Conservation (phyloP, 768 basidiomycete genomes). For the Hygrocybe punicea region DNA sequence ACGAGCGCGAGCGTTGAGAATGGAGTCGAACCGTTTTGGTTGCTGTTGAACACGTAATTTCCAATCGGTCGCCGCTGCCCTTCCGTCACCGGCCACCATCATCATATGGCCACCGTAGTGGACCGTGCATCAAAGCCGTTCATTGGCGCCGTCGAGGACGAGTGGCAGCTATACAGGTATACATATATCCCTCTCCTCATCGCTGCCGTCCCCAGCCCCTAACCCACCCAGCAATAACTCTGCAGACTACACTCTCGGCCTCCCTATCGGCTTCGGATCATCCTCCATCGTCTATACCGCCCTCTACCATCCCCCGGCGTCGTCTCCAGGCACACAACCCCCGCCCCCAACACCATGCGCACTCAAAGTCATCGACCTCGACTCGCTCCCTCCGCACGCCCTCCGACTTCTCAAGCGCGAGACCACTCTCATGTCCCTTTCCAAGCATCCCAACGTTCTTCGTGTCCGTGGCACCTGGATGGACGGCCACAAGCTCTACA, state of each 20-base stretch:
- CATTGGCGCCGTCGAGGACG: slow-evolving; percentile 80
- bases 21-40: slow-evolving; percentile 4
- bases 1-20: slow-evolving; percentile 15
- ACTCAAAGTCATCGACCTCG: slow-evolving; percentile 87
- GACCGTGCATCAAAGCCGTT: slow-evolving; percentile 35
- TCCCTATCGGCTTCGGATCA: slow-evolving; percentile 85
- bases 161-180: slow-evolving; percentile 80
- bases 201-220: slow-evolving; percentile 8
- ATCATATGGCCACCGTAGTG: not conserved
- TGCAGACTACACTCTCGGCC: slow-evolving; percentile 70
- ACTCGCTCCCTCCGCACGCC: slow-evolving; percentile 66
- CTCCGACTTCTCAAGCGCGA: slow-evolving; percentile 76
- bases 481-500: slow-evolving; percentile 76
- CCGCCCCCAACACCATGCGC: slow-evolving; percentile 58
- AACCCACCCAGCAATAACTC: slow-evolving; percentile 52
- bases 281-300: slow-evolving; percentile 90
- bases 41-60: not conserved
- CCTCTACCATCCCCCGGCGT: slow-evolving; percentile 44
- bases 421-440: slow-evolving; percentile 88
- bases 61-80: not conserved
- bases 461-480: slow-evolving; percentile 91
- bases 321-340: slow-evolving; percentile 6
- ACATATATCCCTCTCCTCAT: slow-evolving; percentile 9
- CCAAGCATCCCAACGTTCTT: slow-evolving; percentile 89
- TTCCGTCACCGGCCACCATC: not conserved